Conservation (phyloP, 257 asterid genomes). For the Euphrasia confusa region DNA sequence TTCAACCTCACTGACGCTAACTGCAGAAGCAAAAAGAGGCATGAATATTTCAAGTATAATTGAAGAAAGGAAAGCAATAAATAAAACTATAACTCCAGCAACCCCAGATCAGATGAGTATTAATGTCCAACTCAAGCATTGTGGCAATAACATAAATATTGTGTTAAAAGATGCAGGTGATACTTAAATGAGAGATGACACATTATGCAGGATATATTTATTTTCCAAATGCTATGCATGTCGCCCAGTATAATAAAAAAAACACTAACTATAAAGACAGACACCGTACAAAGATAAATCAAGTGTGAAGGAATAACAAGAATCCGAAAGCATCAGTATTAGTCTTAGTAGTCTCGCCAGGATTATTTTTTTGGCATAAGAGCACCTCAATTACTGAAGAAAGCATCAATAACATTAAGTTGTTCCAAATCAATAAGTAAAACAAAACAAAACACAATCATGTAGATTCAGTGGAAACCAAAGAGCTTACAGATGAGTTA, state of each 20-base stretch:
- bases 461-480: background rate
- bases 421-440: background rate
- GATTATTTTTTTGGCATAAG: background rate
- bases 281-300: too few species aligned
- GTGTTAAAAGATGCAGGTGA: background rate
- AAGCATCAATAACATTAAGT: background rate
- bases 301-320: too few species aligned
- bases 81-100: constrained; percentile 12
- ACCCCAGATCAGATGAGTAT: background rate
- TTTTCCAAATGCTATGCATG: too few species aligned
- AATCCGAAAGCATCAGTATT: constrained; percentile 15
- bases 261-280: too few species aligned
- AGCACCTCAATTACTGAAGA: background rate
- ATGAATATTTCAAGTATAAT: constrained; percentile 5
- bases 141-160: background rate
- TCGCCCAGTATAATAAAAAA: background rate
- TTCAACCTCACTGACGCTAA: constrained; percentile 98
- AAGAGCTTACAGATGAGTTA: background rate
- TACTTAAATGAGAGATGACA: background rate
- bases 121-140: constrained; percentile 12
- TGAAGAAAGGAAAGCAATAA: constrained; percentile 8
- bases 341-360: background rate
- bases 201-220: background rate
- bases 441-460: background rate
- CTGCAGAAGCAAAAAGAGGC: constrained; percentile 42